Conservation (phyloP, 2,329 filamentous ascomycete genomes). For the Tolypocladium endophyticum region DNA sequence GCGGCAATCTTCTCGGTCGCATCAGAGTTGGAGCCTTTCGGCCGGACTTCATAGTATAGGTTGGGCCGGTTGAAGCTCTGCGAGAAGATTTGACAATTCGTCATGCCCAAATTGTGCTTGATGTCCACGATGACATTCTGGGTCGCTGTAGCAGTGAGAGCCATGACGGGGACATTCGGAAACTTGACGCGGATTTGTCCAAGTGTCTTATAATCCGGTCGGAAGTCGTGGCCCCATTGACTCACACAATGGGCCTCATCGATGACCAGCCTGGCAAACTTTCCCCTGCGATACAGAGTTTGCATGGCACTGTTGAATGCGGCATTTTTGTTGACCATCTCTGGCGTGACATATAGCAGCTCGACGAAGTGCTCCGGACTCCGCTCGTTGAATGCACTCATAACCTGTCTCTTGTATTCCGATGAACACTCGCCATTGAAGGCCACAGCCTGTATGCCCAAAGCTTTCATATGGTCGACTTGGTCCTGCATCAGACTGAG, state of each 20-base stretch:
- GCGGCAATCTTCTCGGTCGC: constrained; percentile 39
- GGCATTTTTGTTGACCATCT: constrained; percentile 83
- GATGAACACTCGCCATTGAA: constrained; percentile 67
- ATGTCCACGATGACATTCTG: constrained; percentile 87
- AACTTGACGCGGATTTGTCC: constrained; percentile 64
- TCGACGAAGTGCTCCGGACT: constrained; percentile 70
- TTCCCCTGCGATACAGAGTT: constrained; percentile 55
- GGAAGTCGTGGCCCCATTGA: constrained; percentile 97
- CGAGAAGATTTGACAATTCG: constrained; percentile 65
- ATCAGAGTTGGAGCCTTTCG: constrained; percentile 51
- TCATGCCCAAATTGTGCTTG: constrained; percentile 80
- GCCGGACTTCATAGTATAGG: constrained; percentile 73
- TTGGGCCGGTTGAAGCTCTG: constrained; percentile 98
- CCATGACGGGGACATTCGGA: constrained; percentile 79
- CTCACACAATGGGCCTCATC: constrained; percentile 99
- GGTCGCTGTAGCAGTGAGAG: constrained; percentile 89
- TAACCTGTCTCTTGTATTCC: constrained; percentile 54
- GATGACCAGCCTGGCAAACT: constrained; percentile 84
- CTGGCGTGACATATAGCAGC: constrained; percentile 88
- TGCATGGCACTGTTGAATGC: constrained; percentile 56
- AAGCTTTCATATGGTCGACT: constrained; percentile 65
- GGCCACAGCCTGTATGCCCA: constrained; percentile 69
- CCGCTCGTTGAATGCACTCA: constrained; percentile 49
- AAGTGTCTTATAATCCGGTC: constrained; percentile 86
- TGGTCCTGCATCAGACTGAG: constrained; percentile 97